Percentiles rank a stretch among this genome's conserved stretches.
phyloP scores from a whole-genome alignment of 1,284 basidiomycete species.

The Vanrija pseudolonga region DNA sequence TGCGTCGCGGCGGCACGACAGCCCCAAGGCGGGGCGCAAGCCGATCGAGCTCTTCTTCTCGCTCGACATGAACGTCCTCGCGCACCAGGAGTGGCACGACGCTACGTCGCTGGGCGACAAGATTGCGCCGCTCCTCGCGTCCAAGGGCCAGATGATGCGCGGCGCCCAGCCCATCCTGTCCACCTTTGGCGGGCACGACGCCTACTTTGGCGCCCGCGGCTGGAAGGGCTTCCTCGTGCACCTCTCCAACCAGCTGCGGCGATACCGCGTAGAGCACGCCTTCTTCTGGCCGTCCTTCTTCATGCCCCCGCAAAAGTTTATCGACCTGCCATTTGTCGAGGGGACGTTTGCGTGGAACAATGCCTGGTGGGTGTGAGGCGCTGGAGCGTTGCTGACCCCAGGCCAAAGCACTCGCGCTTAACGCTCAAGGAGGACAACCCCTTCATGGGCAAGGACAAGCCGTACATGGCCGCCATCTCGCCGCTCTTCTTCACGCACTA shows the following conservation, averaged over 20 bases:
- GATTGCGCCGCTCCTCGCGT: slow-evolving; percentile 16
- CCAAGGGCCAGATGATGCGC: slow-evolving; percentile 18
- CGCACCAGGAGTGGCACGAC: slow-evolving; percentile 20
- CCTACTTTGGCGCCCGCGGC: slow-evolving; percentile 30
- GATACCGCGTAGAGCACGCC: slow-evolving; percentile 27
- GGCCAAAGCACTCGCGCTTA: slow-evolving; percentile 34
- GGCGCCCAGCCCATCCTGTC: slow-evolving; percentile 29
- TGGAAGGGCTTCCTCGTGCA: slow-evolving; percentile 36
- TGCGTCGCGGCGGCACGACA: slow-evolving; percentile 1
- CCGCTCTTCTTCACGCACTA: slow-evolving; percentile 61
- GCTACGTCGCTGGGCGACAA: slow-evolving; percentile 20
- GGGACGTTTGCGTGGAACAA: slow-evolving; percentile 46
- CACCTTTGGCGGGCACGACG: slow-evolving; percentile 42
- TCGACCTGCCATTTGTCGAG: slow-evolving; percentile 34
- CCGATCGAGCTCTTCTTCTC: slow-evolving; percentile 39
- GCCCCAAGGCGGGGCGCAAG: not conserved
- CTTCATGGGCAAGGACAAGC: slow-evolving; percentile 44
- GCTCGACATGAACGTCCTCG: slow-evolving; percentile 47
- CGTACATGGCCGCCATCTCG: slow-evolving; percentile 61
- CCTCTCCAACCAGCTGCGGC: slow-evolving; percentile 22
- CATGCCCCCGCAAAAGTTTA: slow-evolving; percentile 35
- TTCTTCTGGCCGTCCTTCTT: slow-evolving; percentile 49
- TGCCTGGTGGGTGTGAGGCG: slow-evolving; percentile 46
- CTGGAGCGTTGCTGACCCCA: too few species aligned
- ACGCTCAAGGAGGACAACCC: slow-evolving; percentile 31